Percentiles rank a stretch among this genome's conserved stretches.
These are phyloP conservation scores for Datisca glomerata DNA, from an alignment of 306 rosid genomes.

Conservation along the genomic window DNA sequence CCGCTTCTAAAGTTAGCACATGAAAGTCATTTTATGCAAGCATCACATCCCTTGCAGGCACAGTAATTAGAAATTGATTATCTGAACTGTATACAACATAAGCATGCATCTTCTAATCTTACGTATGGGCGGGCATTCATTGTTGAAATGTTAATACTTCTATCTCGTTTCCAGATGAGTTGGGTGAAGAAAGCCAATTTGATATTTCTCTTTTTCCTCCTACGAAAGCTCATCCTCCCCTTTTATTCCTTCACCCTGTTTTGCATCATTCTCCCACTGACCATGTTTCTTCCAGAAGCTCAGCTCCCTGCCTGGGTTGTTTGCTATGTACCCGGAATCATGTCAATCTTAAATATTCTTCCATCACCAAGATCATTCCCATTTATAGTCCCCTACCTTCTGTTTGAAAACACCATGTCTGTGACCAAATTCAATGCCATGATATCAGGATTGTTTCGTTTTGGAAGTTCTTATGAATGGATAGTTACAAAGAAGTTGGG, in stretches of 20 bases:
- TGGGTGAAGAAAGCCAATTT: constrained; percentile 70
- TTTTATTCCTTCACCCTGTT: constrained; percentile 95
- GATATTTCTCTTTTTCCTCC: constrained; percentile 89
- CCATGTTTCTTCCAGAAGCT: constrained; percentile 99
- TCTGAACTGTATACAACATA: too few relatives aligned
- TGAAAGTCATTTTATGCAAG: too few relatives aligned
- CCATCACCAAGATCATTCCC: constrained; percentile 88
- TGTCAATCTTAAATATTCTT: constrained; percentile 77
- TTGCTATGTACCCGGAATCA: constrained; percentile 89
- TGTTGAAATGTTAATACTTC: not conserved
- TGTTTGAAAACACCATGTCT: constrained; percentile 96
- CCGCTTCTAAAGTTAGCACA: too few relatives aligned
- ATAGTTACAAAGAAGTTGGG: constrained; percentile 90
- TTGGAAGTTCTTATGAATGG: constrained; percentile 96
- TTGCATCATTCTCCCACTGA: constrained; percentile 94
- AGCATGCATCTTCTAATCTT: too few relatives aligned
- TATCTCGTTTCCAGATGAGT: constrained; percentile 53
- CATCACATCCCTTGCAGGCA: too few relatives aligned
- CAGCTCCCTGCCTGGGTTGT: constrained; percentile 95
- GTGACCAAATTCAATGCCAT: constrained; percentile 97
- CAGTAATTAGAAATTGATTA: too few relatives aligned
- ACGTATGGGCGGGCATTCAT: too few relatives aligned
- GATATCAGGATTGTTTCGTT: constrained; percentile 86
- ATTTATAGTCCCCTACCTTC: constrained; percentile 84
- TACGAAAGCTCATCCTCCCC: constrained; percentile 90